Base-by-base conservation (phyloP, 495 filamentous ascomycete genomes). In the Penicillium ucsense region DNA sequence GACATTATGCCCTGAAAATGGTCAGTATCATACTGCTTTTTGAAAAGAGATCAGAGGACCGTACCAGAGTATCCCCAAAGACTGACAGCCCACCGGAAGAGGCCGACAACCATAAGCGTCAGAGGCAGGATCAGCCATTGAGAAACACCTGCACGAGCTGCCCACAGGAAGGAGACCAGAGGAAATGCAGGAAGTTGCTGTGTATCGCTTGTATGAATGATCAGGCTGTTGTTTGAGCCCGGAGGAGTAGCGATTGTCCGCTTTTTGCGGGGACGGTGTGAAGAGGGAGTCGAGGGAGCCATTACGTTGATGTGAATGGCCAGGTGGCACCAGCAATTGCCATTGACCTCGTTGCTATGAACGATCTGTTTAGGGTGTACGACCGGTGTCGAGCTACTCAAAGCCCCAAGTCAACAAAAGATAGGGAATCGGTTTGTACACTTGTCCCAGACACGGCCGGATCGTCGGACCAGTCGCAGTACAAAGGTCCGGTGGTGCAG, bases 1-100 rank as follows among this genome's bases (percentile, higher is more conserved):
- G 36, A 80, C 79, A 51, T 83, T 67, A 52, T 82, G 86, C 41
- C 89, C 88, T 89, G 46, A 0, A 40, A n/a, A 9, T 2, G 36
- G 41, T 70, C 28, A 70, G 55, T 11, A 6, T 12, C 4, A 3
- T 31, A 35, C 48, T 32, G 31, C 4, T 30, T 11, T 8, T 20
- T 38, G 38, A 4, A 33, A 20, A 2, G 4, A n/a, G 11, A 11
- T 20, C 39, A 46, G 20, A 10, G 7, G 9, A 6, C 8, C 71
- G 20, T 68, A 92, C 89, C 90, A 52, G 92, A 98, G 64, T 98
- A 96, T 38, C 88, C 85, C 83, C 92, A 96, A 5, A 97, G 65
- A 11, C 87, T 86, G 38, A 89, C 84, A 38, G 86, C 84, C 92
- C 92, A 97, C 43, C 92, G 74, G 64, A 95, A 95, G 20, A 98